phyloP scores from a whole-genome alignment of 1,284 basidiomycete genomes.

The Heterobasidion parviporum region DNA sequence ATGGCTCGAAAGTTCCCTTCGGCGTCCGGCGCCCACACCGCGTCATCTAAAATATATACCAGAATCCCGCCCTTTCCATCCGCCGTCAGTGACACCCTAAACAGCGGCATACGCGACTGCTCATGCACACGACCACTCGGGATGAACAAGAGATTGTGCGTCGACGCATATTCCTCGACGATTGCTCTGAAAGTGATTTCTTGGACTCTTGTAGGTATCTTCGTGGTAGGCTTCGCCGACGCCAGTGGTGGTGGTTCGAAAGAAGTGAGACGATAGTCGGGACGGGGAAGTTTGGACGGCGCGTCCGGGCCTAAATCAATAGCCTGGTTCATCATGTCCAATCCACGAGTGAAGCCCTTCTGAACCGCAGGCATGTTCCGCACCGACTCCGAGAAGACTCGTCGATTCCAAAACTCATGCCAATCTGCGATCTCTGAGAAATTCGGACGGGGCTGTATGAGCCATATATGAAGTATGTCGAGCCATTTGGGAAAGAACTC shows the following conservation, averaged over 20 bases:
- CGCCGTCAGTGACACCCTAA: constrained; percentile 67
- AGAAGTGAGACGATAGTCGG: constrained; percentile 40
- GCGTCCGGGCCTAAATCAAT: constrained; percentile 77
- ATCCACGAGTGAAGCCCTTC: constrained; percentile 75
- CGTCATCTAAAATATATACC: constrained; percentile 84
- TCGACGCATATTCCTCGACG: constrained; percentile 80
- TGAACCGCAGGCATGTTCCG: constrained; percentile 56
- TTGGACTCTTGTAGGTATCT: constrained; percentile 42
- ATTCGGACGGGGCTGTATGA: constrained; percentile 75
- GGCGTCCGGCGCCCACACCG: constrained; percentile 63
- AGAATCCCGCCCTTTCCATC: constrained; percentile 81
- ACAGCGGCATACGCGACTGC: constrained; percentile 78
- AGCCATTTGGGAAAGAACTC: constrained; percentile 98
- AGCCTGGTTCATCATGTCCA: constrained; percentile 91
- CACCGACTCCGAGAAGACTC: constrained; percentile 68
- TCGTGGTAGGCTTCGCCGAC: constrained; percentile 19
- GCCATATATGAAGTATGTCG: constrained; percentile 86
- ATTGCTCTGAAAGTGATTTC: constrained; percentile 88
- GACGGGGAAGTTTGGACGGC: constrained; percentile 54
- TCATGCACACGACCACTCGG: constrained; percentile 80
- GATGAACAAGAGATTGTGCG: constrained; percentile 83
- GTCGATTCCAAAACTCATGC: constrained; percentile 83
- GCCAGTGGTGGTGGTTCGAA: constrained; percentile 19
- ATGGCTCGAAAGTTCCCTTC: constrained; percentile 52
- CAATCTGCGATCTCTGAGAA: constrained; percentile 89